Evolutionary conservation across 768 basidiomycete genomes (phyloP), one percentile per base, ranked within the genome.

Genomic region (Tubosaeta sp.): DNA sequence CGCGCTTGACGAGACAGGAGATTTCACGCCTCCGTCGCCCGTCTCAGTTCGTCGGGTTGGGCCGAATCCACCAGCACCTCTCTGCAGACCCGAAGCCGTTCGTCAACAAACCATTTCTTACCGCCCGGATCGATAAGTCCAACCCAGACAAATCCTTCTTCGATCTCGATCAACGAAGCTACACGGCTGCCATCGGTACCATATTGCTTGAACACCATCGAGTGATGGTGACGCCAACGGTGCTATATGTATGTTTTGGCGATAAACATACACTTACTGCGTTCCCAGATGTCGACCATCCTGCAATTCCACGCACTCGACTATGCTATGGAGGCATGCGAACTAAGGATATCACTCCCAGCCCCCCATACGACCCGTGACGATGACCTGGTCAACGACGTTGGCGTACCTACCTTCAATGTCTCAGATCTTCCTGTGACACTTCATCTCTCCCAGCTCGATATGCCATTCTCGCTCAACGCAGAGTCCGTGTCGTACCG

Each of bases 1-100:
- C 54, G 2, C 51, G 32, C 32, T 19, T 55, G 42, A 36, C 51
- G 6, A 55, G 46, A 29, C 55, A 49, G 13, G 41, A 56, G 34
- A 55, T 56, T 36, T 50, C 42, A 10, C 44, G 45, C n/a, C 59
- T 68, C 29, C 59, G 62, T 22, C 59, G 60, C 3, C 66, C 66
- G 3, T 64, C 63, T n/a, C 65, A 61, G 30, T 68, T 61, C 48
- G 63, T 68, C 29, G 57, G 66, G 10, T 59, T 68, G 43, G 56
- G 65, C 27, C 46, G 61, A 21, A 58, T 68, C 27, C 45, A 51
- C 8, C 48, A 57, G 4, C 31, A 54, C 42, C 56, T 64, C 18
- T 46, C 51, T 12, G 35, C 24, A 5, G 40, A 36, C 30, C 32
- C 42, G 24, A 35, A 36, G 12, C 51, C 51, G 21, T 52, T 52